Evolutionary conservation across 257 asterid species (phyloP).

Genomic region (Cruciata laevipes): DNA sequence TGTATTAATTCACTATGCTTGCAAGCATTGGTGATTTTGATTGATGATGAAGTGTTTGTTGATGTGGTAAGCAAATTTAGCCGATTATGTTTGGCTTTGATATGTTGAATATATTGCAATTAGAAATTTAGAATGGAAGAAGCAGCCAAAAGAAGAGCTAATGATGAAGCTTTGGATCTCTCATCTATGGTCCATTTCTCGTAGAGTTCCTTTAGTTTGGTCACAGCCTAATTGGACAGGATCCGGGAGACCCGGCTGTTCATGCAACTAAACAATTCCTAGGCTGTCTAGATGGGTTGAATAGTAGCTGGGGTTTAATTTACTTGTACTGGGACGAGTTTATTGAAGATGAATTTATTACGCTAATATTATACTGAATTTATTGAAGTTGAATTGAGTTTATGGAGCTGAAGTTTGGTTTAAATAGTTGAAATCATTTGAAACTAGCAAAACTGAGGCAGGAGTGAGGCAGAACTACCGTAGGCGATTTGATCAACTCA

Average conservation of each 20-base stretch:
- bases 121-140: neutral
- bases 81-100: slow-evolving; percentile 6
- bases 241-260: slow-evolving; percentile 43
- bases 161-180: slow-evolving; percentile 27
- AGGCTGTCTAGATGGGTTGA: no score
- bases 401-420: no score
- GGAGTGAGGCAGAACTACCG: no score
- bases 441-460: no score
- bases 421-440: no score
- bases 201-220: slow-evolving; percentile 14
- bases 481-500: no score
- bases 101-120: neutral
- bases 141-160: slow-evolving; percentile 8
- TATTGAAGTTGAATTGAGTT: no score
- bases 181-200: slow-evolving; percentile 20
- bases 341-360: no score
- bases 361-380: no score
- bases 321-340: no score
- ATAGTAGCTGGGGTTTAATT: no score
- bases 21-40: neutral
- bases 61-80: slow-evolving; percentile 11
- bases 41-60: slow-evolving; percentile 10
- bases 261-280: neutral
- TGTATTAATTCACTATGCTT: slow-evolving; percentile 15
- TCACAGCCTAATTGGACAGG: slow-evolving; percentile 32